Evolutionary conservation across 2,329 filamentous ascomycete species (phyloP), one percentile per base, ranked within the genome.

Genomic region (Annulohypoxylon truncatum): DNA sequence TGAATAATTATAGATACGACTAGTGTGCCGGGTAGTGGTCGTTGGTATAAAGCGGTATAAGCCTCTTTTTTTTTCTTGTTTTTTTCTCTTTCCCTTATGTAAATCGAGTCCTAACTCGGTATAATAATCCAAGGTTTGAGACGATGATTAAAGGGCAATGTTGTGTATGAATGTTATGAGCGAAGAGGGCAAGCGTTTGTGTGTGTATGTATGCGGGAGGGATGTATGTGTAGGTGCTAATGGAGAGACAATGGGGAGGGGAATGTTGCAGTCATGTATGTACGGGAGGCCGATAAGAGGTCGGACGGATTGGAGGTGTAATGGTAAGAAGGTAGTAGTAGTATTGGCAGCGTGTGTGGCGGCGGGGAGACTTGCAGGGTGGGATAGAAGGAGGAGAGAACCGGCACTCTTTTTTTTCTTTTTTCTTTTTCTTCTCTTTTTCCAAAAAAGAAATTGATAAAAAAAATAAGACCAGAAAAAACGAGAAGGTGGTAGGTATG

Each of bases 171-270:
- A 64, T 70, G 64, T 61, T 61, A 54, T 69, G 66, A 33, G 26
- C 28, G 59, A 33, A n/a, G 55, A 50, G 68, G 46, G 46, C 58
- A 48, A 52, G 52, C 40, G 55, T 64, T 55, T 40, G 62, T 50
- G 66, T 61, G 53, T 52, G 54, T 58, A 48, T 55, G 56, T 57
- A 60, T 65, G 53, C 29, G 59, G 52, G 31, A 52, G 3, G 40
- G 40, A 18, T 55, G 63, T 59, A 65, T 54, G 71, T 67, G 64
- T 61, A 66, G 66, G 61, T 66, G 55, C 58, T 67, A 58, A 38
- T 67, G 57, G 60, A 62, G 67, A 73, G 70, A 76, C 68, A 71
- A 71, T 70, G 68, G 64, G 59, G 66, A 67, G 70, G 67, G 66
- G 64, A 67, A 65, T 68, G 64, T 68, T 69, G 67, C 69, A 71